Evolutionary conservation across 2,329 filamentous ascomycete genomes (phyloP).

Genomic region (Rhexocercosporidium sp.): DNA sequence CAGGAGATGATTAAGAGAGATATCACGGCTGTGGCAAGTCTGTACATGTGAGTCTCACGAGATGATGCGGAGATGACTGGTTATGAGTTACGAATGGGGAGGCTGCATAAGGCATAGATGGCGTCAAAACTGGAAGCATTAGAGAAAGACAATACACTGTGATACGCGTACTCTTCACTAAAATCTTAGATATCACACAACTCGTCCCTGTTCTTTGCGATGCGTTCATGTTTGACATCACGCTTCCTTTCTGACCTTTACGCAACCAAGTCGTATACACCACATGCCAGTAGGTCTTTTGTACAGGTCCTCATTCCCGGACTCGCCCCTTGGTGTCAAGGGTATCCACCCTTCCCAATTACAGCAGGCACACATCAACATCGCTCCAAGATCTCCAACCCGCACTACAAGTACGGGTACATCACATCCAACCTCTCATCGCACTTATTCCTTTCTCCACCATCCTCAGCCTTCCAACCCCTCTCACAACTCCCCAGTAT

Average conservation of each 20-base stretch:
- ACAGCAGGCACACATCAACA: too few species aligned
- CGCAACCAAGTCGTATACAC: too few species aligned
- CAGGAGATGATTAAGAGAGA: conserved; percentile 98
- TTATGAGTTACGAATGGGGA: background rate
- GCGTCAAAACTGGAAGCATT: background rate
- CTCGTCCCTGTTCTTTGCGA: background rate
- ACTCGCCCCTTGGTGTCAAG: too few species aligned
- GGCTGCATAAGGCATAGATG: background rate
- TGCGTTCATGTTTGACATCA: too few species aligned
- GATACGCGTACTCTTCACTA: too few species aligned
- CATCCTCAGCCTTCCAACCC: background rate
- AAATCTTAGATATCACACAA: background rate
- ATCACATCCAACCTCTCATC: background rate
- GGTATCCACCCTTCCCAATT: too few species aligned
- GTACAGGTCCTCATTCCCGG: background rate
- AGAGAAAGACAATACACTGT: background rate
- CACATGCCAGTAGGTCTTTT: too few species aligned
- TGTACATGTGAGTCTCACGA: conserved; percentile 74
- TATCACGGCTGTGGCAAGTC: conserved; percentile 85
- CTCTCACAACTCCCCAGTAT: conserved; percentile 1
- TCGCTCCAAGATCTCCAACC: background rate
- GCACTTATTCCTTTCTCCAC: background rate
- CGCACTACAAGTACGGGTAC: background rate
- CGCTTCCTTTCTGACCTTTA: too few species aligned
- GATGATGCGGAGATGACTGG: background rate